Conservation (phyloP, 2,329 filamentous ascomycete genomes). For the Verticillium albo-atrum region DNA sequence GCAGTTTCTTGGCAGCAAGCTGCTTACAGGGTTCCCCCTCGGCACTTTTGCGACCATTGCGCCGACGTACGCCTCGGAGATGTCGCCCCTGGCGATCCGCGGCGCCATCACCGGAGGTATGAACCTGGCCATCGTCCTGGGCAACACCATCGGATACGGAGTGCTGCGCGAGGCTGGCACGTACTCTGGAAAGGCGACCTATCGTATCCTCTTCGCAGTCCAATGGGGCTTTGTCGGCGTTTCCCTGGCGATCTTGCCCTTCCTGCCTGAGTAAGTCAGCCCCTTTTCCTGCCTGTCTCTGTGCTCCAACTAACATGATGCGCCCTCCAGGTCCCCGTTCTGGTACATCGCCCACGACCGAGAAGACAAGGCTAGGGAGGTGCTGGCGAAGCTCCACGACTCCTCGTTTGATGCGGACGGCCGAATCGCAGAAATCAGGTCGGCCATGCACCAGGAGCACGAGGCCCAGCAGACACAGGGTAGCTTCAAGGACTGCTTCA, state of each 20-base stretch:
- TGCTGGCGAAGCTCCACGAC: constrained; percentile 22
- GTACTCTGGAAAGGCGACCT: constrained; percentile 16
- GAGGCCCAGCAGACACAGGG: constrained; percentile 4
- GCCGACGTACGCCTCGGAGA: constrained; percentile 15
- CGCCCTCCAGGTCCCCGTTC: constrained; percentile 17
- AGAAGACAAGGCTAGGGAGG: constrained; percentile 21
- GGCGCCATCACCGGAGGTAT: constrained; percentile 16
- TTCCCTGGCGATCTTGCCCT: constrained; percentile 21
- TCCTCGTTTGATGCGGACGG: constrained; percentile 30
- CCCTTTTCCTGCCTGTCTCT: constrained; percentile 4
- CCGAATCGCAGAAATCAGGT: constrained; percentile 52
- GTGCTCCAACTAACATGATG: too few species aligned
- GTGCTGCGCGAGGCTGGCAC: constrained; percentile 17
- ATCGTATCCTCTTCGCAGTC: constrained; percentile 21
- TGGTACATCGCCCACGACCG: constrained; percentile 25
- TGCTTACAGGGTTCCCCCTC: constrained; percentile 4
- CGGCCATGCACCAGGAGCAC: constrained; percentile 48
- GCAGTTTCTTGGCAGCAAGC: not conserved
- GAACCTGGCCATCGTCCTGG: constrained; percentile 18
- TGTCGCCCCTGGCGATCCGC: constrained; percentile 18
- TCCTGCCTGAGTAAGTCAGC: constrained; percentile 21
- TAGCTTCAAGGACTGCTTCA: constrained; percentile 24
- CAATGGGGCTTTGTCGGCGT: constrained; percentile 26
- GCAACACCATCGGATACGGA: constrained; percentile 15
- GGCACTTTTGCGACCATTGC: constrained; percentile 15